Evolutionary conservation across 768 basidiomycete species (phyloP), one percentile per base, ranked within the genome.

Genomic region (Hirschioporus abietinus): DNA sequence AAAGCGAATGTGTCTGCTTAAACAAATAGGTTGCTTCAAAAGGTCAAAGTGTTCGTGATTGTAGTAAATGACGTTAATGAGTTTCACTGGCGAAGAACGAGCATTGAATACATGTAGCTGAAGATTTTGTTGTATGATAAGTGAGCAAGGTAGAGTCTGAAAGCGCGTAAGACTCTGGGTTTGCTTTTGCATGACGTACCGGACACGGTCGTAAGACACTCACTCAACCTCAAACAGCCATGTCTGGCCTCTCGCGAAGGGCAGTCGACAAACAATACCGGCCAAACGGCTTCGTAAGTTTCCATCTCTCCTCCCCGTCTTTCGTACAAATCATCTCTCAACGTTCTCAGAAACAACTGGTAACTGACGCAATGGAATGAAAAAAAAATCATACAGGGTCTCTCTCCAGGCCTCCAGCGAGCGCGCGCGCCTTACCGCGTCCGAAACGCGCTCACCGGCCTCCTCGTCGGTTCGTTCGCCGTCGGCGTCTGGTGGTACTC

Each of bases 401-500:
- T 95, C 87, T 98, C 96, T 24, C 86, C 88, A 18, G 94, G 94
- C 60, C 86, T 99, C 59, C 79, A 86, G 76, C 91, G 96, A 66
- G 96, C 96, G 3, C 88, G 96, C 23, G 86, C 84, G 68, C 96
- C 93, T 15, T 99, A 91, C 78, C 85, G 87, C 35, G 57, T 90
- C 57, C 84, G 84, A 70, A 99, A 99, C 75, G 86, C 88, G 20
- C 42, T 96, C 62, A 92, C 91, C 0, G 96, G 96, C 8, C 69
- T 88, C 60, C 72, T 81, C 1, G 83, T 98, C 59, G 83, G 86
- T 27, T 83, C 84, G 0, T 96, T 97, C 74, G 89, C 86, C 30
- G 84, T 86, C 17, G 90, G 89, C 27, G 88, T 97, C 9, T 99
- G 93, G 86, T 82, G 88, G 4, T 99, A 98, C 78, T 95, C 95